Conservation (phyloP, 129 eudicot genomes). For the Calendula officinalis region DNA sequence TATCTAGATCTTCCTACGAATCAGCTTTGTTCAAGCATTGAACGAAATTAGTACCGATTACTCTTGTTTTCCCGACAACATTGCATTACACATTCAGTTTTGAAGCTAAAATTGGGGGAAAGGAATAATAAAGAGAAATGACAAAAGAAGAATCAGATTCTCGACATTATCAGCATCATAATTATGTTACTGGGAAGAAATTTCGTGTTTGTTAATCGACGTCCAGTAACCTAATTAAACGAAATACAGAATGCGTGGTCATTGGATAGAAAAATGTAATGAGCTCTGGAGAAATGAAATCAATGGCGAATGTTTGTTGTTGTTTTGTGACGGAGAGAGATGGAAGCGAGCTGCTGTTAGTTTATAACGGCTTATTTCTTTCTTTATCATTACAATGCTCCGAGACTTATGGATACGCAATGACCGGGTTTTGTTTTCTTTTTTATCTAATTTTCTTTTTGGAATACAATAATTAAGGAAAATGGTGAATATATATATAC, state of each 20-base stretch:
- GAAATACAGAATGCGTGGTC: neutral
- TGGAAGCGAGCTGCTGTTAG: conserved; percentile 26
- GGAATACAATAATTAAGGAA: no score
- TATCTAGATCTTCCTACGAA: conserved; percentile 16
- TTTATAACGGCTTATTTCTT: conserved; percentile 25
- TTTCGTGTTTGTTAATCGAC: conserved; percentile 1
- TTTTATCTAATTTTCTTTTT: neutral
- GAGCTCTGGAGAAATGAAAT: conserved; percentile 8
- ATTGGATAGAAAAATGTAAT: conserved; percentile 13
- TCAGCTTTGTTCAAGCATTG: conserved; percentile 2
- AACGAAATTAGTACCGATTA: conserved; percentile 12
- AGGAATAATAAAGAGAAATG: neutral
- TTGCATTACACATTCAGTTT: neutral
- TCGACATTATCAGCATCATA: conserved; percentile 1
- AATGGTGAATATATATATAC: no score
- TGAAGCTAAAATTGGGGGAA: neutral
- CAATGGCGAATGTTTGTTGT: conserved; percentile 4
- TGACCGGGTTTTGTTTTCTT: conserved; percentile 31
- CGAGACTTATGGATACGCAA: conserved; percentile 28
- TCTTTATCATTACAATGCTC: conserved; percentile 20
- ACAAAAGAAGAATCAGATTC: conserved; percentile 22
- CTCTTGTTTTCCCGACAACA: conserved; percentile 17
- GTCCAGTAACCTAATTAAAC: neutral
- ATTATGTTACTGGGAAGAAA: neutral
- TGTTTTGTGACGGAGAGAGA: conserved; percentile 16